These are phyloP conservation scores for Aspergillus fumigatiaffinis DNA, from an alignment of 2,329 filamentous ascomycete species.

Conservation along the genomic window DNA sequence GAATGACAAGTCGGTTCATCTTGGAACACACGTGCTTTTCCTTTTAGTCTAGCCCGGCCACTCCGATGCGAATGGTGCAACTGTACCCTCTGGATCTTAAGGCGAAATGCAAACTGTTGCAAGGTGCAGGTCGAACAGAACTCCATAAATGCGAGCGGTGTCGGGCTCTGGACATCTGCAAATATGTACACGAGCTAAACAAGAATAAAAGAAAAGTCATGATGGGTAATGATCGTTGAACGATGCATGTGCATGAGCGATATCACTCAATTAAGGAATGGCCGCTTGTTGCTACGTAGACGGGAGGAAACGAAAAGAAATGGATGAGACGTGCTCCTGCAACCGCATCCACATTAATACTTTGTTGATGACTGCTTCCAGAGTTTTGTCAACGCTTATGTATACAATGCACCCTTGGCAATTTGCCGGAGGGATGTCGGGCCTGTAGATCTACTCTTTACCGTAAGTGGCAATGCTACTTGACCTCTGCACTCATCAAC, in stretches of 20 bases:
- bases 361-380: background rate
- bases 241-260: background rate
- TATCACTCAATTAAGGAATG: background rate
- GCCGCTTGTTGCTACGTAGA: background rate
- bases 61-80: background rate
- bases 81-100: background rate
- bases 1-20: slow-evolving; percentile 1
- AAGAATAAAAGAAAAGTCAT: slow-evolving; percentile 19
- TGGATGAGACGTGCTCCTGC: background rate
- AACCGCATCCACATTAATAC: background rate
- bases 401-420: background rate
- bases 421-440: background rate
- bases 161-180: slow-evolving; percentile 14
- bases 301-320: background rate
- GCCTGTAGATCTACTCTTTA: slow-evolving; percentile 2
- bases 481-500: background rate
- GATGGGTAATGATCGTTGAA: slow-evolving; percentile 21
- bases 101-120: background rate
- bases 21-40: background rate
- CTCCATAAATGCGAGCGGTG: slow-evolving; percentile 6
- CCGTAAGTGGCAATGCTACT: background rate
- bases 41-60: background rate
- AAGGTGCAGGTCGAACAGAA: slow-evolving; percentile 2
- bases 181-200: slow-evolving; percentile 21
- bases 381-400: no score